Evolutionary conservation across 257 asterid species (phyloP).

Genomic region (Buddleja alternifolia): DNA sequence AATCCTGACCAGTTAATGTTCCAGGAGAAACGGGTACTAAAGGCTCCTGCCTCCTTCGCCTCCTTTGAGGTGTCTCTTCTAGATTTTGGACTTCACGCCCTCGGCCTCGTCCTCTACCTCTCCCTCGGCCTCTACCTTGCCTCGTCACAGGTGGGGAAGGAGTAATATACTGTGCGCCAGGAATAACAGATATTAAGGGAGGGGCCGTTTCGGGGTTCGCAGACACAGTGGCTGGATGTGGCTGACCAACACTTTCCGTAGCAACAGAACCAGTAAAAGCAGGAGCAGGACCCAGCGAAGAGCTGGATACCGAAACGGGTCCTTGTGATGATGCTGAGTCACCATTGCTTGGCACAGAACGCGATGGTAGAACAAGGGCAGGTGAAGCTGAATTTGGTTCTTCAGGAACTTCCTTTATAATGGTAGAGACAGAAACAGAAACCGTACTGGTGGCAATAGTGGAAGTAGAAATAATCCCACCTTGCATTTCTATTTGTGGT

Average conservation of each 20-base stretch:
- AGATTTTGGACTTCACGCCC: conserved; percentile 62
- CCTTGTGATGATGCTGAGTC: conserved; percentile 38
- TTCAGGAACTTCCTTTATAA: conserved; percentile 32
- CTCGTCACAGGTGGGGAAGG: conserved; percentile 47
- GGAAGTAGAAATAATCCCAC: conserved; percentile 40
- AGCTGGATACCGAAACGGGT: conserved; percentile 28
- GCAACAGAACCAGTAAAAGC: conserved; percentile 36
- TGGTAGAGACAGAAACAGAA: conserved; percentile 42
- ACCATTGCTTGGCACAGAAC: conserved; percentile 39
- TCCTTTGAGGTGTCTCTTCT: conserved; percentile 64
- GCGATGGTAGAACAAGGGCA: conserved; percentile 36
- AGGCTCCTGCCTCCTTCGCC: conserved; percentile 72
- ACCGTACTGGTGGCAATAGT: conserved; percentile 25
- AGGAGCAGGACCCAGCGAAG: conserved; percentile 33
- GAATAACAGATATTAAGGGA: conserved; percentile 37
- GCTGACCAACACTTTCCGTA: conserved; percentile 40
- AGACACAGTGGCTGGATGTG: conserved; percentile 39
- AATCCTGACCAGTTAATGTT: conserved; percentile 47
- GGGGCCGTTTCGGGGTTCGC: conserved; percentile 40
- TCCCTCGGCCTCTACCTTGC: conserved; percentile 52
- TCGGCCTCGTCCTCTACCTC: conserved; percentile 58
- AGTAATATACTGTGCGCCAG: conserved; percentile 37
- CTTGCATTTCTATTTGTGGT: conserved; percentile 37
- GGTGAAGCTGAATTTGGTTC: conserved; percentile 40
- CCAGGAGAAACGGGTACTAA: conserved; percentile 47